phyloP scores from a whole-genome alignment of 148 eudicot species.

The Euryodendron excelsum region DNA sequence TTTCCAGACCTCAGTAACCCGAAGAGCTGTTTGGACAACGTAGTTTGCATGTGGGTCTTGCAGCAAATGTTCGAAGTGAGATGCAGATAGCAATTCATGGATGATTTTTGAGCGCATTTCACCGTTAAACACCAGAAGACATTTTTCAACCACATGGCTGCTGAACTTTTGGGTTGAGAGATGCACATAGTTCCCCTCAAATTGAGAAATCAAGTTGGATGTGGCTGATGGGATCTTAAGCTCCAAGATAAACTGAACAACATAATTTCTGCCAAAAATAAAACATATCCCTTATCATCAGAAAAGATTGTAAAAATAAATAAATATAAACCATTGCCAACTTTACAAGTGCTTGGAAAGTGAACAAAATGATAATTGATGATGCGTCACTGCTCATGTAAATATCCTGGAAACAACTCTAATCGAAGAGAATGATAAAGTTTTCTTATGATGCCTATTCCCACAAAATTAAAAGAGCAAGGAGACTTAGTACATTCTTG shows the following conservation, averaged over 20 bases:
- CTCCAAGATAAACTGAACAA: constrained; percentile 45
- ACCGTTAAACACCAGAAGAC: constrained; percentile 26
- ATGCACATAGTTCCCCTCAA: constrained; percentile 42
- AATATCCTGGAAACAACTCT: not conserved
- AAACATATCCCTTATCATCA: not conserved
- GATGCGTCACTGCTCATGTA: not conserved
- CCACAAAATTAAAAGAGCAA: too few relatives aligned
- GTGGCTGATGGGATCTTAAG: constrained; percentile 43
- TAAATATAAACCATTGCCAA: not conserved
- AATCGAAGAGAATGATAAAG: not conserved
- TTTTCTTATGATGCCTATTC: not conserved
- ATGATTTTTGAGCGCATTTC: constrained; percentile 34
- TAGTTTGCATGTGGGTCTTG: constrained; percentile 54
- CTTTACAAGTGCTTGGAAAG: not conserved
- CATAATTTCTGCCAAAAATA: constrained; percentile 40
- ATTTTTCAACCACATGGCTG: constrained; percentile 57
- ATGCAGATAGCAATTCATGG: constrained; percentile 38
- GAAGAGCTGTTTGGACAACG: constrained; percentile 46
- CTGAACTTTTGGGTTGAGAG: constrained; percentile 49
- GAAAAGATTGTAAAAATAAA: not conserved
- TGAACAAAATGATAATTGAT: not conserved
- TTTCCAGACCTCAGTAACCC: constrained; percentile 10
- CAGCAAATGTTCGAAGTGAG: constrained; percentile 45
- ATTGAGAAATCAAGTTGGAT: constrained; percentile 33
- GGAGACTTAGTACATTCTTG: too few relatives aligned